Evolutionary conservation across 768 basidiomycete species (phyloP), one percentile per base, ranked within the genome.

Genomic region (Termitomyces sp.): DNA sequence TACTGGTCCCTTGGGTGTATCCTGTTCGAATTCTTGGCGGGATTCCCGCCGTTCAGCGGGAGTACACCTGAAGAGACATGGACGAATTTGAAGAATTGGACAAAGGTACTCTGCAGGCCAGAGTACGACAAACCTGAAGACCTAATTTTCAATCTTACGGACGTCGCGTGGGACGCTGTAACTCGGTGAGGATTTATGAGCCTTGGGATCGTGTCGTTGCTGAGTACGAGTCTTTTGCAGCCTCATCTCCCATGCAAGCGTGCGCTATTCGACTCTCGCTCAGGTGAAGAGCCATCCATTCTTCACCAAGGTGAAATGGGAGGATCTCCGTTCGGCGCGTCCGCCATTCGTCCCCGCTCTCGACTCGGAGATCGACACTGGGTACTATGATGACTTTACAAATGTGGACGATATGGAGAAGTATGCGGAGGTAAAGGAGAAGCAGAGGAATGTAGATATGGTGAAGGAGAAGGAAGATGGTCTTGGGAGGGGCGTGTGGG

Each of bases 1-100:
- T 98, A 91, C 68, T 98, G 97, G 97, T 96, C 94, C 1, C 83
- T 99, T 8, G 97, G 97, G 7, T 98, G 97, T 74, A 98, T 99
- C 67, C 78, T 99, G 28, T 99, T 98, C 76, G 97, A 99, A 77
- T 96, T 96, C 73, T 79, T 96, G 16, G 91, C 94, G 1, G 96
- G 97, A 32, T 99, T 97, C 77, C 97, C 97, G 13, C 97, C 97
- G 2, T 99, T 99, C 78, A 97, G 93, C 51, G 97, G 97, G 18
- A 86, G 90, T 44, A 94, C 91, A 0, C 91, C 95, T 0, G 95
- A 99, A 66, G 97, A 99, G 75, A 99, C 97, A 0, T 99, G 97
- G 97, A 94, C 94, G 16, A 98, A 98, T 75, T 77, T 99, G 63
- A 98, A 98, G 76, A 98, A 98, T 72, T 99, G 97, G 97, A 86